Evolutionary conservation across 1,284 basidiomycete genomes (phyloP).

Genomic region (Erythrobasidium hasegawianum): DNA sequence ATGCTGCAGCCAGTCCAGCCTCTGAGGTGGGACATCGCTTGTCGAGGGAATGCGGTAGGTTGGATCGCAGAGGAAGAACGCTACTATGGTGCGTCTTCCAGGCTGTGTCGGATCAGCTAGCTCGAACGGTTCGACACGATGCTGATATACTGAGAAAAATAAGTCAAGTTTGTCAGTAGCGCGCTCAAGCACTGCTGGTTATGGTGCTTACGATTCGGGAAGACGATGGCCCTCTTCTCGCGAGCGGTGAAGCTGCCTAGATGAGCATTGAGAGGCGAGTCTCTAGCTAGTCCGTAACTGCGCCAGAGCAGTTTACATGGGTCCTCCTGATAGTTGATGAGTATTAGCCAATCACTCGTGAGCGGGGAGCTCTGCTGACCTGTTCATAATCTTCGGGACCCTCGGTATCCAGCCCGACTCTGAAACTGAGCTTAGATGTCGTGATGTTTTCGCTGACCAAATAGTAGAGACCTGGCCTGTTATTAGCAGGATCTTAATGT

Average conservation of each 20-base stretch:
- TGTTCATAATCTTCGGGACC: slow-evolving; percentile 8
- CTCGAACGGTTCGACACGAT: slow-evolving; percentile 52
- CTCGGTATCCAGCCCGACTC: neutral
- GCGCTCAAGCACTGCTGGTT: too few relatives aligned
- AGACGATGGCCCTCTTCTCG: slow-evolving; percentile 52
- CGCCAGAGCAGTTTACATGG: neutral
- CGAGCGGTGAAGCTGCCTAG: slow-evolving; percentile 50
- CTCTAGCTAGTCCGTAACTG: neutral
- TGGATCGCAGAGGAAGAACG: slow-evolving; percentile 57
- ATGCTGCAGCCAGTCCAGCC: slow-evolving; percentile 45
- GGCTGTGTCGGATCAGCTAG: slow-evolving; percentile 53
- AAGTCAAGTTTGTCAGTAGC: too few relatives aligned
- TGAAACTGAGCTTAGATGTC: slow-evolving; percentile 28
- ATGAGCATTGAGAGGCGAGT: slow-evolving; percentile 42
- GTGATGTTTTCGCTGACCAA: slow-evolving; percentile 38
- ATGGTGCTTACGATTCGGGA: slow-evolving; percentile 52
- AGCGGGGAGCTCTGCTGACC: neutral
- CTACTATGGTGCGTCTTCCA: slow-evolving; percentile 56
- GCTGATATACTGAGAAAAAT: slow-evolving; percentile 52
- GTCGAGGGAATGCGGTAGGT: slow-evolving; percentile 51
- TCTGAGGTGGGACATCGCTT: slow-evolving; percentile 53
- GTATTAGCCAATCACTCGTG: neutral
- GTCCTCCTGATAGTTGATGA: neutral
- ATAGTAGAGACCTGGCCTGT: slow-evolving; percentile 50
- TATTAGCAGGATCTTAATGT: slow-evolving; percentile 50